Evolutionary conservation across 1,139 yeast species (phyloP).

Genomic region (Suhomyces guaymorum): DNA sequence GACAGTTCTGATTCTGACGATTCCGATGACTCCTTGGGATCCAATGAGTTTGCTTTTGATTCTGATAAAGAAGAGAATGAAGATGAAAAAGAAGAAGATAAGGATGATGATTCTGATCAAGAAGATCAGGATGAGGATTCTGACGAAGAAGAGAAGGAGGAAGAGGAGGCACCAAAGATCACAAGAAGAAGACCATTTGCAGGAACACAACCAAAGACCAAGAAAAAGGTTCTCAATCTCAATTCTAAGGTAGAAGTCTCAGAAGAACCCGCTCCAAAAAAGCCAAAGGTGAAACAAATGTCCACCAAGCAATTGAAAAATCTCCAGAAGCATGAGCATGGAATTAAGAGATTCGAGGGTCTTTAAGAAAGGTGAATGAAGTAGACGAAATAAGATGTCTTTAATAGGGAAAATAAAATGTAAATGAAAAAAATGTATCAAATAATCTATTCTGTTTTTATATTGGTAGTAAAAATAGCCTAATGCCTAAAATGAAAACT

Average conservation of each 20-base stretch:
- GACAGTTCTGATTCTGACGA: constrained; percentile 2
- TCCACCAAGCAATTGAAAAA: constrained; percentile 50
- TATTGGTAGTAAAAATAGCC: too few relatives aligned
- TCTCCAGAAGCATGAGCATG: constrained; percentile 59
- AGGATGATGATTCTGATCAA: constrained; percentile 16
- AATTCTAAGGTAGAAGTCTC: constrained; percentile 9
- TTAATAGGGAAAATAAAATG: too few relatives aligned
- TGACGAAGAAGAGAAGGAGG: constrained; percentile 20
- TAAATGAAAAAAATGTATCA: too few relatives aligned
- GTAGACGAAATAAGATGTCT: too few relatives aligned
- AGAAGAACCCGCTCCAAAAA: constrained; percentile 22
- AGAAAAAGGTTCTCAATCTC: constrained; percentile 10
- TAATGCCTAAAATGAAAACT: too few relatives aligned
- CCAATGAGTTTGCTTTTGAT: constrained; percentile 9
- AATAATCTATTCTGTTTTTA: too few relatives aligned
- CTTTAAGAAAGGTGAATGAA: constrained; percentile 28
- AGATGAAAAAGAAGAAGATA: constrained; percentile 14
- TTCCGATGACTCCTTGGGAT: constrained; percentile 6
- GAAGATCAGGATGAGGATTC: constrained; percentile 20
- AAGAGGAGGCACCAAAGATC: not conserved
- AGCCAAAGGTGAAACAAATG: constrained; percentile 37
- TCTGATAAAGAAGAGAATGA: constrained; percentile 17
- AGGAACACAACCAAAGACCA: constrained; percentile 1
- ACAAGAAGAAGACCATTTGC: constrained; percentile 6
- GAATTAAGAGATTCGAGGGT: constrained; percentile 68